Evolutionary conservation across 2,329 filamentous ascomycete species (phyloP), one percentile per base, ranked within the genome.

Genomic region (Cadophora sp.): DNA sequence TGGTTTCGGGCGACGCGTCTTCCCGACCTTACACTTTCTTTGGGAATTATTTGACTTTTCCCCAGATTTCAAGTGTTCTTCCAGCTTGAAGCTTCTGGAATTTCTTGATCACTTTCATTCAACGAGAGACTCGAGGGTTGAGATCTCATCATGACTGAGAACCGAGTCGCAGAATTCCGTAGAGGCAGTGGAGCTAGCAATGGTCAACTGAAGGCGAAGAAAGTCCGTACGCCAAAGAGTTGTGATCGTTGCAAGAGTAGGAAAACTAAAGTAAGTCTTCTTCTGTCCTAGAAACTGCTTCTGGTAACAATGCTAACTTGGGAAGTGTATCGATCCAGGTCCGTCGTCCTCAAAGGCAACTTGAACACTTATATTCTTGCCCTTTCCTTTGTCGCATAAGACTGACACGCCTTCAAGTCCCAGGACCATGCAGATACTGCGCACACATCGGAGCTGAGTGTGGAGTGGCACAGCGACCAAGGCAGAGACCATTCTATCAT

Each of bases 401-500:
- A 26, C 59, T 48, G n/a, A 62, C 16, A 62, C n/a, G 12, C 1
- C 22, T 62, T 11, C 4, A 53, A 63, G 64, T 72, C n/a, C 71
- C 71, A 29, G 71, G 71, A 19, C 71, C 71, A 37, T 72, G 71
- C 60, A 64, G 68, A 56, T 72, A 72, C 37, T 72, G 71, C 59
- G 69, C 68, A 12, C 69, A 69, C 56, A 72, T 72, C 31, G 71
- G 71, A 22, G 69, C 62, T 26, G 60, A 67, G 26, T 72, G 71
- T 58, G 66, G 71, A 40, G 69, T 69, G 24, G 62, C 69, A 19
- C 31, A 62, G 31, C 40, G 69, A 29, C 66, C 64, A 46, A 72
- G 70, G 50, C 67, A 71, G 61, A 63, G 71, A 62, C 71, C 71
- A 48, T 72, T 67, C 50, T 72, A 72, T 37, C 71, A 72, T 66